These are phyloP conservation scores for Gyrodon lividus DNA, from an alignment of 768 basidiomycete species.

Conservation along the genomic window DNA sequence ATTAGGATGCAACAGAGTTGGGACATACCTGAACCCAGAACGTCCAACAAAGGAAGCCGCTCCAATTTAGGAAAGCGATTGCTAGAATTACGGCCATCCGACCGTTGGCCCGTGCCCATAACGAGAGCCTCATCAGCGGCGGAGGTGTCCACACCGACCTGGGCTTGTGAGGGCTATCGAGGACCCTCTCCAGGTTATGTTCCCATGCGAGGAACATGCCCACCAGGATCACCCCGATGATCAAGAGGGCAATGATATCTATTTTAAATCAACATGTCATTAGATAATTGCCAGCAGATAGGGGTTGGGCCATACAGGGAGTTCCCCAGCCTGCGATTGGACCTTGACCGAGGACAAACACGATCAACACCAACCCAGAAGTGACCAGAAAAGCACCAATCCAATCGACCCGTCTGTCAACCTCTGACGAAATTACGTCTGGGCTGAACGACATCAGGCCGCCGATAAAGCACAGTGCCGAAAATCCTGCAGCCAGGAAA, in stretches of 20 bases:
- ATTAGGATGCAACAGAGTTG: constrained; percentile 17
- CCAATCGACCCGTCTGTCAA: constrained; percentile 67
- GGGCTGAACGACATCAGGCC: constrained; percentile 60
- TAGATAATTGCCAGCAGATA: constrained; percentile 20
- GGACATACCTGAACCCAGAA: constrained; percentile 47
- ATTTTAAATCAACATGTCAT: not conserved
- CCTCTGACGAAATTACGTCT: constrained; percentile 44
- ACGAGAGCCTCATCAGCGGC: constrained; percentile 60
- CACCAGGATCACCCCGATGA: constrained; percentile 58
- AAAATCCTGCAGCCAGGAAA: constrained; percentile 60
- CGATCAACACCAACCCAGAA: constrained; percentile 62
- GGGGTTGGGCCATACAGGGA: constrained; percentile 38
- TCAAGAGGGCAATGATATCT: constrained; percentile 73
- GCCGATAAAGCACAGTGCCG: constrained; percentile 47
- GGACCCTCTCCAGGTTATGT: constrained; percentile 47
- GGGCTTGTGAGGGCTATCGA: constrained; percentile 9
- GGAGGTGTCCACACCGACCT: constrained; percentile 43
- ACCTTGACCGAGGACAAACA: constrained; percentile 73
- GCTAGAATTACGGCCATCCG: constrained; percentile 58
- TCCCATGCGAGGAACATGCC: constrained; percentile 67
- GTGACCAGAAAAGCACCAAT: constrained; percentile 68
- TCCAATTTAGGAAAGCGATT: constrained; percentile 67
- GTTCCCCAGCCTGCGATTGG: constrained; percentile 65
- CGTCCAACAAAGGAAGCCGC: constrained; percentile 52
- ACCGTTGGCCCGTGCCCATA: constrained; percentile 65